A percentile compares a stretch with the other conserved stretches of the same genome.
phyloP scores from a whole-genome alignment of 106 monocot genomes.

The Dendrobium chrysotoxum region DNA sequence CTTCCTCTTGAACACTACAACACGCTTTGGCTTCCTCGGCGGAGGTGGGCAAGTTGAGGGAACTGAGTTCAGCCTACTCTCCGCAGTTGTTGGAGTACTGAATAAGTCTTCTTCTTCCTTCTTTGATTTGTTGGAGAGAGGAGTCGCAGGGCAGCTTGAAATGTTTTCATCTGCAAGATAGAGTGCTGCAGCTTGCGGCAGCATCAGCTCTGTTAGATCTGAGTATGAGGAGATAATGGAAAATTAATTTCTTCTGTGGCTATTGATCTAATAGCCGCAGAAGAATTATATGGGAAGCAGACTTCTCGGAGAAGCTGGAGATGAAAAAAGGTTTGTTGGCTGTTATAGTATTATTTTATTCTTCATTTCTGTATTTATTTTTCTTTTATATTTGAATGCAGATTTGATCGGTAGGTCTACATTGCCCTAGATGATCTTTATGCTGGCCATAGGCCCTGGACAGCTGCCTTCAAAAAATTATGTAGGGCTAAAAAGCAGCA shows the following conservation, averaged over 20 bases:
- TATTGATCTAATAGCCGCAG: background rate
- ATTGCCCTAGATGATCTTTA: too few species aligned
- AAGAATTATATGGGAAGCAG: background rate
- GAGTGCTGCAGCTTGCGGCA: background rate
- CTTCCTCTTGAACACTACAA: slow-evolving; percentile 22
- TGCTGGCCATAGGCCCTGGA: too few species aligned
- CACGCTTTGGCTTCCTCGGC: slow-evolving; percentile 19
- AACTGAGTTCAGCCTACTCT: slow-evolving; percentile 2
- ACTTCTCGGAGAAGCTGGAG: background rate
- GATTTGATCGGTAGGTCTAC: too few species aligned
- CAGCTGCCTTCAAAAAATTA: too few species aligned
- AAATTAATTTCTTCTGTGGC: too few species aligned
- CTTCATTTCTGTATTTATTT: too few species aligned
- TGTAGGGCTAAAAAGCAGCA: too few species aligned
- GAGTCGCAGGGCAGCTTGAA: background rate
- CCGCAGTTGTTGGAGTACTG: slow-evolving; percentile 17
- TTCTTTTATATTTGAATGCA: too few species aligned
- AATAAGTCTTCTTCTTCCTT: background rate
- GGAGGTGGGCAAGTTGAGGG: slow-evolving; percentile 22
- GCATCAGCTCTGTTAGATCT: background rate
- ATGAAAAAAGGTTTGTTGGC: background rate
- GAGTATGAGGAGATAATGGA: background rate
- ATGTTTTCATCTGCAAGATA: too few species aligned
- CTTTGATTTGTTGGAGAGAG: too few species aligned
- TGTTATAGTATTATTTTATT: too few species aligned